A percentile compares a stretch with the other conserved stretches of the same genome.
Evolutionary conservation across 495 filamentous ascomycete species (phyloP).

Genomic region (Aspergillus cristatus): DNA sequence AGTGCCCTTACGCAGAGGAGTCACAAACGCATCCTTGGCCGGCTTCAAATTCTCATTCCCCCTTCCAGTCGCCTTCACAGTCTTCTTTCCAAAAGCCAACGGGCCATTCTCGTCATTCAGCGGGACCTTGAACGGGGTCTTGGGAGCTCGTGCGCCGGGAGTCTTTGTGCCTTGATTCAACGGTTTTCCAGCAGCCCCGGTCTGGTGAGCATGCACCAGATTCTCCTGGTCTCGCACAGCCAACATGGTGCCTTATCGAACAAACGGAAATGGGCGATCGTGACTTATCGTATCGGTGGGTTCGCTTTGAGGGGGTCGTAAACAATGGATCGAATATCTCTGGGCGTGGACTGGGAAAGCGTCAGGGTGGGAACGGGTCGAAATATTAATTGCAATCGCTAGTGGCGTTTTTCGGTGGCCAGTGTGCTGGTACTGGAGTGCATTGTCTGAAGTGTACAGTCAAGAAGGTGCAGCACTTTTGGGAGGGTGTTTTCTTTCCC

Average conservation of each 20-base stretch:
- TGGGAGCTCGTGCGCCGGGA: conserved; percentile 63
- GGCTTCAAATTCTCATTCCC: conserved; percentile 57
- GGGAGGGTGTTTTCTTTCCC: conserved; percentile 18
- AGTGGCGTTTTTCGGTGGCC: no score
- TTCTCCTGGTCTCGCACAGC: conserved; percentile 89
- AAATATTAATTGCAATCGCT: no score
- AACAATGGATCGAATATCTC: no score
- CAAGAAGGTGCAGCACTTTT: no score
- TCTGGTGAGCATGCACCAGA: conserved; percentile 64
- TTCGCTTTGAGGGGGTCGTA: no score
- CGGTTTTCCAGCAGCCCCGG: conserved; percentile 67
- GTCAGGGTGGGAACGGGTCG: no score
- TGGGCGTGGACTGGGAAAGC: no score
- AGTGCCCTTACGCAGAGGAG: conserved; percentile 62
- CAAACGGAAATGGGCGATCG: no score
- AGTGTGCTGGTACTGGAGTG: no score
- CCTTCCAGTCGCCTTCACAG: conserved; percentile 51
- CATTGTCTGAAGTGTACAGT: no score
- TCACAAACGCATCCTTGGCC: conserved; percentile 63
- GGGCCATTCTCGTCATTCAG: conserved; percentile 80
- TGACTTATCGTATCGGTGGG: conserved; percentile 1
- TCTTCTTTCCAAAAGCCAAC: conserved; percentile 55
- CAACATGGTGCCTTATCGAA: conserved; percentile 50
- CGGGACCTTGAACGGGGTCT: conserved; percentile 76
- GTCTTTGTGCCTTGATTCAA: conserved; percentile 70